A percentile compares a stretch with the other conserved stretches of the same genome.
phyloP scores from a whole-genome alignment of 2,329 filamentous ascomycete genomes.

The Elsinoe arachidis region DNA sequence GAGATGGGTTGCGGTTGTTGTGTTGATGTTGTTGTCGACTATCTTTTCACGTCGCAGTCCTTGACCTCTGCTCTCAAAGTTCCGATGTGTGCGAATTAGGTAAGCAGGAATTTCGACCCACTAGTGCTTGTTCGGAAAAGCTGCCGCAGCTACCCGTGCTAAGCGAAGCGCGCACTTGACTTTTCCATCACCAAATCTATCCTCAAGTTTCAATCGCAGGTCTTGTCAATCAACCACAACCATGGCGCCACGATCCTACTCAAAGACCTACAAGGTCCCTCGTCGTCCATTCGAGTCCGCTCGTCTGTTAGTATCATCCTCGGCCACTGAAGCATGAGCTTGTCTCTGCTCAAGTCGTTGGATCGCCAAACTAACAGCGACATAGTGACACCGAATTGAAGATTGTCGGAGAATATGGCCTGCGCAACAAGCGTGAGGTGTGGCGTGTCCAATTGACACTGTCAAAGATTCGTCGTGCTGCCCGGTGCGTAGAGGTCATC shows the following conservation, averaged over 20 bases:
- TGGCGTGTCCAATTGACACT: constrained; percentile 99
- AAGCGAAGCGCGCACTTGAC: not conserved
- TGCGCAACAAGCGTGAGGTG: constrained; percentile 99
- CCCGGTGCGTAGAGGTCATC: constrained; percentile 60
- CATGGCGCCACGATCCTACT: constrained; percentile 62
- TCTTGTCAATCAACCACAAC: constrained; percentile 26
- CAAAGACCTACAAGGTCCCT: constrained; percentile 99
- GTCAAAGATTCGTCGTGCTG: constrained; percentile 99
- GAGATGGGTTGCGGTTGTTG: constrained; percentile 7
- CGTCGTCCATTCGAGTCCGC: constrained; percentile 98
- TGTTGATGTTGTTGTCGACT: constrained; percentile 1
- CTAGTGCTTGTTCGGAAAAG: not conserved
- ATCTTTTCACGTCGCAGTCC: not conserved
- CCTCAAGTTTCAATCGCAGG: not conserved
- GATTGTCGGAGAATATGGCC: constrained; percentile 99
- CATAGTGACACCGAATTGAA: constrained; percentile 97
- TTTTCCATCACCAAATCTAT: constrained; percentile 10
- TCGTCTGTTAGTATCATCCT: constrained; percentile 90
- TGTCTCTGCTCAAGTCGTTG: constrained; percentile 94
- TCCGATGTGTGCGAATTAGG: constrained; percentile 5
- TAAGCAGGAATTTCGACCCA: not conserved
- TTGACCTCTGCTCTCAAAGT: not conserved
- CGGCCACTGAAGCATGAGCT: constrained; percentile 95
- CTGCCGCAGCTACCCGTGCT: not conserved
- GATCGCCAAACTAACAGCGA: constrained; percentile 61